Evolutionary conservation across 331 rosid genomes (phyloP).

Genomic region (Malus hybrid): DNA sequence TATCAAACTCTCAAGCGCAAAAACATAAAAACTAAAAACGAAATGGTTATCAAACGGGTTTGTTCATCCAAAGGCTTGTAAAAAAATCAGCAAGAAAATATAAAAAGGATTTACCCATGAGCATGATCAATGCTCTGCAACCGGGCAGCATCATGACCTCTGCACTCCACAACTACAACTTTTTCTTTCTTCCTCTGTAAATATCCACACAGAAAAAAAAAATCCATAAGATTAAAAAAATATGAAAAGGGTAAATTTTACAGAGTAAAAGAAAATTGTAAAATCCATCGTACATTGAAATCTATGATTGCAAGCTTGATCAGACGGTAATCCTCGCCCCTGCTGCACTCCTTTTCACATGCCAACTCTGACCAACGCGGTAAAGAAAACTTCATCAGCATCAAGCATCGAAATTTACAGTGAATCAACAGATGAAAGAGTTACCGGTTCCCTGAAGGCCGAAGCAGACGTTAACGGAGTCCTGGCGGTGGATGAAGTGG

Average conservation of each 20-base stretch:
- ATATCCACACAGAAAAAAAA: background rate
- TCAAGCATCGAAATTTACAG: background rate
- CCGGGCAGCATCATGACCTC: constrained; percentile 94
- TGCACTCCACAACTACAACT: constrained; percentile 62
- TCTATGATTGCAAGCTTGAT: constrained; percentile 83
- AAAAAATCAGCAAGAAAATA: constrained; percentile 9
- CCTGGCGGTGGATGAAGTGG: constrained; percentile 71
- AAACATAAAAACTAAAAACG: background rate
- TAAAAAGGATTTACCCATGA: constrained; percentile 60
- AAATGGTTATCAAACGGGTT: no score
- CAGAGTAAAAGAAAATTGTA: constrained; percentile 1
- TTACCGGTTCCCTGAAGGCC: constrained; percentile 86
- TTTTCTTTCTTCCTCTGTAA: constrained; percentile 64
- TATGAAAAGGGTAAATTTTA: background rate
- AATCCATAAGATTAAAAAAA: background rate
- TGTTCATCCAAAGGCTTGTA: no score
- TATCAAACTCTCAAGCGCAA: background rate
- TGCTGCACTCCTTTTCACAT: constrained; percentile 97
- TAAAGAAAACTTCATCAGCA: background rate
- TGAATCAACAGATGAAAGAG: background rate
- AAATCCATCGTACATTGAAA: constrained; percentile 45
- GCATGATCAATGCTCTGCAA: constrained; percentile 62
- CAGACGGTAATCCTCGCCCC: constrained; percentile 95
- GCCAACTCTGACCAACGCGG: constrained; percentile 52
- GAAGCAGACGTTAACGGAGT: constrained; percentile 45